Percentiles rank a stretch among this genome's conserved stretches.
These are phyloP conservation scores for Aureoboletus auriporus DNA, from an alignment of 768 basidiomycete species.

Conservation along the genomic window DNA sequence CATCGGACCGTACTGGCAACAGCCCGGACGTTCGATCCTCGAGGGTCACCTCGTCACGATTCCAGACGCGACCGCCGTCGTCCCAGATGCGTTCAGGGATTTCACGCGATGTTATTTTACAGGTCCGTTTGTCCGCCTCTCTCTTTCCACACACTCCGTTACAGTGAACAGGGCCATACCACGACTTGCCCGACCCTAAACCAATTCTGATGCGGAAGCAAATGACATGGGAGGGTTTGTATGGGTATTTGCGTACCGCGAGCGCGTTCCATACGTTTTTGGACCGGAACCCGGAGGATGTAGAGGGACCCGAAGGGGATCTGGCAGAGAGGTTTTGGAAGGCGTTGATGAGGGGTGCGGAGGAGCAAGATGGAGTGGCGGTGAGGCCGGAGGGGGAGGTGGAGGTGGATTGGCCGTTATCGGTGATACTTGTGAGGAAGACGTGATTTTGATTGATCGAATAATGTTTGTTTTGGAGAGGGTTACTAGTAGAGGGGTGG, in stretches of 20 bases:
- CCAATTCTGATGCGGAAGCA: slow-evolving; percentile 52
- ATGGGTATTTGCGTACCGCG: slow-evolving; percentile 66
- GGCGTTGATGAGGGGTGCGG: slow-evolving; percentile 41
- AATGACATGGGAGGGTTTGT: slow-evolving; percentile 63
- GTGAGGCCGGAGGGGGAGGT: slow-evolving; percentile 23
- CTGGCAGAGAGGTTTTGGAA: slow-evolving; percentile 63
- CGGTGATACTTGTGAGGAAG: slow-evolving; percentile 24
- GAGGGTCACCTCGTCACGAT: slow-evolving; percentile 67
- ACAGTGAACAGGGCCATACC: slow-evolving; percentile 33
- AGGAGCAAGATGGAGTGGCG: slow-evolving; percentile 17
- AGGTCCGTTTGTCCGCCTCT: slow-evolving; percentile 33
- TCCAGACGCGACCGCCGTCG: slow-evolving; percentile 44
- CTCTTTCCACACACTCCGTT: too few species aligned
- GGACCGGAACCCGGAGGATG: slow-evolving; percentile 60
- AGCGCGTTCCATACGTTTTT: slow-evolving; percentile 68
- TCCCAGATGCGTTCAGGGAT: slow-evolving; percentile 34
- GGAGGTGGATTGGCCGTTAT: slow-evolving; percentile 43
- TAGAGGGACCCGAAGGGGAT: slow-evolving; percentile 47
- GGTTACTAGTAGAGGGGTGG: too few species aligned
- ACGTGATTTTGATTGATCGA: neutral
- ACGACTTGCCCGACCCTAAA: slow-evolving; percentile 30
- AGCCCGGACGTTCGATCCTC: slow-evolving; percentile 74
- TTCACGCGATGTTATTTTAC: slow-evolving; percentile 56
- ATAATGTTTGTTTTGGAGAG: too few species aligned
- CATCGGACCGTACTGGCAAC: slow-evolving; percentile 74